These are phyloP conservation scores for Aureobasidium sp. DNA, from an alignment of 2,329 filamentous ascomycete genomes.

Conservation along the genomic window DNA sequence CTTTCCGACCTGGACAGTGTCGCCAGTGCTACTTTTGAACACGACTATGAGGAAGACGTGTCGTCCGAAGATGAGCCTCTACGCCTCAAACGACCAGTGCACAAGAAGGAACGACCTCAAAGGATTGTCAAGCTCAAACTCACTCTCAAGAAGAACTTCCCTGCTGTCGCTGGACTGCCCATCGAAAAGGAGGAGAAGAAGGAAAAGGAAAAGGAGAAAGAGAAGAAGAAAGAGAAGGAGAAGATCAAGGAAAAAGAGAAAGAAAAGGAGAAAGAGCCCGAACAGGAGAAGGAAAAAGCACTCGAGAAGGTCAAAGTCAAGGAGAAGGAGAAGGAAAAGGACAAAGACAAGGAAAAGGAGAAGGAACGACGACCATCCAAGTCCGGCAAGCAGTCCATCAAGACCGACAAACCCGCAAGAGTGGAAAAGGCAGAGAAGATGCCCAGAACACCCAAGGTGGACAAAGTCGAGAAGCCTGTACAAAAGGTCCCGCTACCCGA, in stretches of 20 bases:
- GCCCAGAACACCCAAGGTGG: background rate
- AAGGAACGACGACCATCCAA: slow-evolving; percentile 22
- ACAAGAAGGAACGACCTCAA: slow-evolving; percentile 13
- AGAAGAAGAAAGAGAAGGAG: slow-evolving; percentile 10
- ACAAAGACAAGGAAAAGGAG: slow-evolving; percentile 22
- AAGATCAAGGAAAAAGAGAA: slow-evolving; percentile 22
- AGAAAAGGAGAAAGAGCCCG: slow-evolving; percentile 25
- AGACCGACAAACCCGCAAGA: slow-evolving; percentile 16
- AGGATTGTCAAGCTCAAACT: slow-evolving; percentile 25
- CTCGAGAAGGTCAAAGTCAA: slow-evolving; percentile 24
- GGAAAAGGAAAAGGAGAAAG: slow-evolving; percentile 9
- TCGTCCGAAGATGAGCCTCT: slow-evolving; percentile 16
- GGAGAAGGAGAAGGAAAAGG: slow-evolving; percentile 25
- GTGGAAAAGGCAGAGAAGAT: slow-evolving; percentile 15
- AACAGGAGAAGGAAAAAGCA: slow-evolving; percentile 14
- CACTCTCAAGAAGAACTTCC: slow-evolving; percentile 17
- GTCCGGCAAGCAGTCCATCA: slow-evolving; percentile 17
- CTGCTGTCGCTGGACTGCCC: slow-evolving; percentile 7
- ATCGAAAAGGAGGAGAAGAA: slow-evolving; percentile 14
- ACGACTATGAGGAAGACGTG: slow-evolving; percentile 39
- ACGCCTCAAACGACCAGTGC: slow-evolving; percentile 17
- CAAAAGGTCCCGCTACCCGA: slow-evolving; percentile 5
- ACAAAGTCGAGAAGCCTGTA: slow-evolving; percentile 16
- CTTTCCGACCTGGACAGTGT: slow-evolving; percentile 17
- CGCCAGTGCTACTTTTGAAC: slow-evolving; percentile 43